Conservation (phyloP, 768 basidiomycete species). For the Candolleomyces aberdarensis region DNA sequence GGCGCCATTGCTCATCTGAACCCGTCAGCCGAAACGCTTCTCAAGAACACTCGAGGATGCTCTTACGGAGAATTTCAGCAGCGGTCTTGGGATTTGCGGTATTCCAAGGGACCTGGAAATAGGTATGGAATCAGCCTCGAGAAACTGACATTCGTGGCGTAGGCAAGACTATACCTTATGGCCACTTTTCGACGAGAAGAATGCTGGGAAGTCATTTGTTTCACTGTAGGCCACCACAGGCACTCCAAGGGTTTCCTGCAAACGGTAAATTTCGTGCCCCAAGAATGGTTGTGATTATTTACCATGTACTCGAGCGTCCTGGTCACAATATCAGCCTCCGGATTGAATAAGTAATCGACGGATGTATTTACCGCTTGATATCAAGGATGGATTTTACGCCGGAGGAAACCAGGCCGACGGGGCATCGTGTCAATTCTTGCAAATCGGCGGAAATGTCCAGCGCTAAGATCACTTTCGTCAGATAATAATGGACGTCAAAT, state of each 20-base stretch:
- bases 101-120: conserved; percentile 75
- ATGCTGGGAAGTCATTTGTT: conserved; percentile 88
- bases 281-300: conserved; percentile 14
- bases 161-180: conserved; percentile 50
- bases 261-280: background rate
- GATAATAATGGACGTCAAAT: conserved; percentile 1
- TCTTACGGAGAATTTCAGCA: conserved; percentile 72
- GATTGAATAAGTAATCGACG: too few species aligned
- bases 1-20: conserved; percentile 64
- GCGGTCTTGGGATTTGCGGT: conserved; percentile 59
- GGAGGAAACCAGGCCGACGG: conserved; percentile 89
- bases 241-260: conserved; percentile 91
- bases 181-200: conserved; percentile 84
- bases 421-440: conserved; percentile 82
- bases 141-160: background rate
- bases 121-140: background rate
- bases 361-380: conserved; percentile 59
- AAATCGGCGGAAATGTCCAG: conserved; percentile 96
- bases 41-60: background rate
- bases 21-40: background rate
- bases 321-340: background rate
- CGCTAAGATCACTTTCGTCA: conserved; percentile 41
- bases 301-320: conserved; percentile 83
- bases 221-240: conserved; percentile 79
- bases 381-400: conserved; percentile 96